A percentile compares a stretch with the other conserved stretches of the same genome.
Evolutionary conservation across 768 basidiomycete species (phyloP).

Genomic region (Psilocybe subaeruginosa): DNA sequence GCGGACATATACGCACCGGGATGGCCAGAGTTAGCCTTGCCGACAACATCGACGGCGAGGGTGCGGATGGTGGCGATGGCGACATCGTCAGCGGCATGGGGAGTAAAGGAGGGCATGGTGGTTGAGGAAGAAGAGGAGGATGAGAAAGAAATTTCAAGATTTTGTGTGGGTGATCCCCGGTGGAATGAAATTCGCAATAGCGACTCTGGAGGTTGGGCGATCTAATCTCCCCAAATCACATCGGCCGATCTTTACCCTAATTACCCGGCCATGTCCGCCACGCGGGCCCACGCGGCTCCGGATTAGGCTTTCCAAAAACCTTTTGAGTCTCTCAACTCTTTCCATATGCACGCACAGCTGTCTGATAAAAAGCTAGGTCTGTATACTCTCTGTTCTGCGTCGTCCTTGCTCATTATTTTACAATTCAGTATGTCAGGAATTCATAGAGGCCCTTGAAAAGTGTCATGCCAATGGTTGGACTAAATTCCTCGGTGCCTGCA

Average conservation of each 20-base stretch:
- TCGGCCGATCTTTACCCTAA: conserved; percentile 19
- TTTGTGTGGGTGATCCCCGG: conserved; percentile 5
- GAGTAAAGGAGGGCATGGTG: conserved; percentile 45
- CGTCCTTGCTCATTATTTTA: neutral
- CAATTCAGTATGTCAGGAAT: conserved; percentile 66
- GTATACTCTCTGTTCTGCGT: conserved; percentile 18
- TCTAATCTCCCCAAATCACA: conserved; percentile 23
- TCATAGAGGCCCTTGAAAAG: conserved; percentile 74
- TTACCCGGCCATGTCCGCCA: conserved; percentile 11
- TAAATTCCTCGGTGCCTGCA: conserved; percentile 71
- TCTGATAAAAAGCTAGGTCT: conserved; percentile 66
- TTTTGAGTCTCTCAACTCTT: conserved; percentile 3
- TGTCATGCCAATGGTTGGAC: conserved; percentile 70
- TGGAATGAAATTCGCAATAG: neutral
- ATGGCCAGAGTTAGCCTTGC: conserved; percentile 92
- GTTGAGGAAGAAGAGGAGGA: conserved; percentile 22
- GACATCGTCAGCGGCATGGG: conserved; percentile 51
- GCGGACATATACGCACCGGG: conserved; percentile 55
- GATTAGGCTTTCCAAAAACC: neutral
- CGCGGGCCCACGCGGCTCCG: conserved; percentile 7
- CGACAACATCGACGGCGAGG: conserved; percentile 77
- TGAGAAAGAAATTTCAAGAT: conserved; percentile 17
- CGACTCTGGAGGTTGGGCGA: conserved; percentile 1
- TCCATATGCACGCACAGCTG: conserved; percentile 68
- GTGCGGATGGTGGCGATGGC: conserved; percentile 76